A percentile compares a stretch with the other conserved stretches of the same genome.
phyloP scores from a whole-genome alignment of 1,139 yeast species.

The Entelexis sorbosivorans region DNA sequence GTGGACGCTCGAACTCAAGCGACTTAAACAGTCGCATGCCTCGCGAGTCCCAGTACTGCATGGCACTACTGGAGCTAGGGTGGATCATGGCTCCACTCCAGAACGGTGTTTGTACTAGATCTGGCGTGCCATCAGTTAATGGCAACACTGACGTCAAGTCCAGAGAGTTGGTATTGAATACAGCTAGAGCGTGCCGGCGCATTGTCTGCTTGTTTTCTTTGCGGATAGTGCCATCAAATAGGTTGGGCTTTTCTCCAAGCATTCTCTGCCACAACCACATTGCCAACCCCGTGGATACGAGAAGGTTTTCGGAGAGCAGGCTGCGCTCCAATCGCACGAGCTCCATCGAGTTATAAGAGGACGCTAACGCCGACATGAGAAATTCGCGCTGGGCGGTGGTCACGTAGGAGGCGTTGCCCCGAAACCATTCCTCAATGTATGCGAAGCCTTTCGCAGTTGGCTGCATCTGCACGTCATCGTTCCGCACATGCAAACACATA shows the following conservation, averaged over 20 bases:
- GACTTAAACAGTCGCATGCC: constrained; percentile 54
- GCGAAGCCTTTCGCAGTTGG: constrained; percentile 91
- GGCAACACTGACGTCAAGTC: neutral
- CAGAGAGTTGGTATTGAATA: neutral
- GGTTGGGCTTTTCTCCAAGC: constrained; percentile 58
- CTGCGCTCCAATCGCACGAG: constrained; percentile 61
- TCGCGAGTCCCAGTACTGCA: constrained; percentile 58
- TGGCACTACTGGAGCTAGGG: constrained; percentile 75
- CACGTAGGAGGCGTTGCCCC: constrained; percentile 33
- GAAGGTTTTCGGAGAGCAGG: constrained; percentile 46
- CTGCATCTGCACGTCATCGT: constrained; percentile 37
- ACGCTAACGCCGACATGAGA: constrained; percentile 35
- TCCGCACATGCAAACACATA: constrained; percentile 23
- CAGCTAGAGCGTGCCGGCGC: neutral
- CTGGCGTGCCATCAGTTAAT: neutral
- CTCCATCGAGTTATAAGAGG: constrained; percentile 60
- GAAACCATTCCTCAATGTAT: constrained; percentile 50
- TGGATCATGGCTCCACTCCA: constrained; percentile 71
- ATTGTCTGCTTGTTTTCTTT: neutral
- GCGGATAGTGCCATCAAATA: constrained; percentile 39
- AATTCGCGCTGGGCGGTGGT: constrained; percentile 35
- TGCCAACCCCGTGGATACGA: constrained; percentile 55
- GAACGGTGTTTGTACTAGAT: constrained; percentile 45
- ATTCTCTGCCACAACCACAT: constrained; percentile 51
- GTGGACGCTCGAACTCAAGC: constrained; percentile 28